A percentile compares a stretch with the other conserved stretches of the same genome.
Evolutionary conservation across 129 eudicot species (phyloP).

Genomic region (Pittosporum tobira): DNA sequence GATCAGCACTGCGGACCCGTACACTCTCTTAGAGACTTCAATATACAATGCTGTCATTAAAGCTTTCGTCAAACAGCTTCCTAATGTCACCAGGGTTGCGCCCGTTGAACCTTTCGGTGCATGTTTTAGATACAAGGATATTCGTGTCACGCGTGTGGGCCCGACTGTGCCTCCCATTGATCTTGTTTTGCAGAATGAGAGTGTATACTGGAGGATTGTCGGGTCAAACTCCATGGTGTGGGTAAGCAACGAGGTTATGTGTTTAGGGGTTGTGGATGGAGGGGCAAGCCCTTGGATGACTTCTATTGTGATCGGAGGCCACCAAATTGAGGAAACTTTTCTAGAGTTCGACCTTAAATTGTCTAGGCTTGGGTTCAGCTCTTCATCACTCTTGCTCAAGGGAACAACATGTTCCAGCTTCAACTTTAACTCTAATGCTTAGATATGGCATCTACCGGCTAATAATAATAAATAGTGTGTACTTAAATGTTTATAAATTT

Average conservation of each 20-base stretch:
- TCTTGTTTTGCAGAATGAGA: not conserved
- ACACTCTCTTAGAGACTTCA: not conserved
- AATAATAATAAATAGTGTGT: too few species aligned
- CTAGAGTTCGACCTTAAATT: not conserved
- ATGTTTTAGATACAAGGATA: not conserved
- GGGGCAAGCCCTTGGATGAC: not conserved
- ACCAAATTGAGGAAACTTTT: constrained; percentile 3
- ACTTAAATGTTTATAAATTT: too few species aligned
- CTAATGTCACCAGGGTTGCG: not conserved
- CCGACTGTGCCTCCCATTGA: constrained; percentile 1
- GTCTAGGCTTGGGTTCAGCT: constrained; percentile 9
- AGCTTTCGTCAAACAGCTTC: constrained; percentile 1
- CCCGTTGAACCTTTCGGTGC: not conserved
- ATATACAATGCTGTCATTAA: not conserved
- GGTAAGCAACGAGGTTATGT: not conserved
- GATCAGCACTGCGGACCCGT: not conserved
- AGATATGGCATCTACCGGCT: too few species aligned
- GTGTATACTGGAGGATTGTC: not conserved
- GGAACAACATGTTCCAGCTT: not conserved
- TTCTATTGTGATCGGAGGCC: constrained; percentile 6
- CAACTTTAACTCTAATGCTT: not conserved
- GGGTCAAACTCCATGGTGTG: constrained; percentile 6
- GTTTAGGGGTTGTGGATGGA: constrained; percentile 11
- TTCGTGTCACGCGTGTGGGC: not conserved
- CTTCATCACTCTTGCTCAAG: constrained; percentile 1